A percentile compares a stretch with the other conserved stretches of the same genome.
Evolutionary conservation across 2,329 filamentous ascomycete genomes (phyloP).

Genomic region (Penicillium digitatum): DNA sequence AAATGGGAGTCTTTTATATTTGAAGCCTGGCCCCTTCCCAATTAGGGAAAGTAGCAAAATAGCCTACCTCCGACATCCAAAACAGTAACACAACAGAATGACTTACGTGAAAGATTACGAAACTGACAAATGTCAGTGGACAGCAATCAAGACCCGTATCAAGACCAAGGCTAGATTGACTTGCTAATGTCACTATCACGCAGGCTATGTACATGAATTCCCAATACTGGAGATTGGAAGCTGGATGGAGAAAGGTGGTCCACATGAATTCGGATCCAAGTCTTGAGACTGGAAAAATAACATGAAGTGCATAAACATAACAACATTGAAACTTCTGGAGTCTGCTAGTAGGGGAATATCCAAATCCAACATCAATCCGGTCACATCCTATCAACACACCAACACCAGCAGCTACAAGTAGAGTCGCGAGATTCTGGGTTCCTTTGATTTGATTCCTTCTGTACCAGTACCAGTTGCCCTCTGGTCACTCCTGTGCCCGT

Average conservation of each 20-base stretch:
- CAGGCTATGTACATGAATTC: background rate
- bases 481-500: background rate
- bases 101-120: background rate
- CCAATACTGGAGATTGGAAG: background rate
- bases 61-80: background rate
- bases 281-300: constrained; percentile 1
- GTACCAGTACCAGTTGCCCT: background rate
- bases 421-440: background rate
- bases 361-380: constrained; percentile 5
- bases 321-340: constrained; percentile 7
- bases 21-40: background rate
- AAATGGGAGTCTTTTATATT: background rate
- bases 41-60: background rate
- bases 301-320: constrained; percentile 11
- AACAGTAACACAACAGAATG: background rate
- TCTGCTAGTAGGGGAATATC: constrained; percentile 8
- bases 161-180: background rate
- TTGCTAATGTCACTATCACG: background rate
- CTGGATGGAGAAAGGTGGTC: background rate
- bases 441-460: constrained; percentile 1
- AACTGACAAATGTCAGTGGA: background rate
- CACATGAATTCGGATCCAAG: background rate
- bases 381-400: constrained; percentile 3
- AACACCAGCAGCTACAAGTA: background rate
- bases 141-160: background rate